Evolutionary conservation across 495 filamentous ascomycete genomes (phyloP), one percentile per base, ranked within the genome.

Genomic region (Peziza echinospora): DNA sequence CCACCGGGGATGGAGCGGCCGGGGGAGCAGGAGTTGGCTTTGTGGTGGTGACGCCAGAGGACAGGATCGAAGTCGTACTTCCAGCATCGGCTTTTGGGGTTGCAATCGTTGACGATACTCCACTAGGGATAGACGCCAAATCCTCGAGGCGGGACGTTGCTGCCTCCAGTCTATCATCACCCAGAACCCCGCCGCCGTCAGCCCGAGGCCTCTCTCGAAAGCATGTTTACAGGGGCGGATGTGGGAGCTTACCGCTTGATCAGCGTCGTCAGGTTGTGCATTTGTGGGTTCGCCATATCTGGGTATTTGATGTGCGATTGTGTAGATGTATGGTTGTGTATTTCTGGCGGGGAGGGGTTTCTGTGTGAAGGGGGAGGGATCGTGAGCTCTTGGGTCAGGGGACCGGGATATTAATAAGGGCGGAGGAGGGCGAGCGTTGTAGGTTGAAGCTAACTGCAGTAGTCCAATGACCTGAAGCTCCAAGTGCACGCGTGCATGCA

Each of bases 91-190:
- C 58, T 47, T 59, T 45, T 41, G 61, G 52, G 25, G 51, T 49
- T 24, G 49, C 57, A 46, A 57, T 58, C 8, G 57, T 51, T 19
- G 70, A 51, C 9, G 64, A 59, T 24, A 64, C 51, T 21, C 59
- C 58, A 51, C 64, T 64, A 28, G 64, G 51, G 37, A 59, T 63
- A 2, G 56, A 43, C 5, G 57, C 48, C 58, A 96, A 89, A 62
- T 97, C 89, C 68, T 97, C 89, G 49, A 99, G 72, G 50, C 91
- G 77, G 52, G 84, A 86, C 51, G 89, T 96, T 34, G 89, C 89
- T 59, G 89, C 89, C 71, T 99, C 89, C 52, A 99, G 81, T 67
- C 89, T 99, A 62, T n/a, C n/a, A 44, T 37, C 39, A 37, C 57
- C 65, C 53, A 62, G 58, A 39, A 47, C 4, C n/a, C 16, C 16